Percentiles rank a stretch among this genome's conserved stretches.
phyloP scores from a whole-genome alignment of 805 yeast species.

The Metschnikowia borealis region DNA sequence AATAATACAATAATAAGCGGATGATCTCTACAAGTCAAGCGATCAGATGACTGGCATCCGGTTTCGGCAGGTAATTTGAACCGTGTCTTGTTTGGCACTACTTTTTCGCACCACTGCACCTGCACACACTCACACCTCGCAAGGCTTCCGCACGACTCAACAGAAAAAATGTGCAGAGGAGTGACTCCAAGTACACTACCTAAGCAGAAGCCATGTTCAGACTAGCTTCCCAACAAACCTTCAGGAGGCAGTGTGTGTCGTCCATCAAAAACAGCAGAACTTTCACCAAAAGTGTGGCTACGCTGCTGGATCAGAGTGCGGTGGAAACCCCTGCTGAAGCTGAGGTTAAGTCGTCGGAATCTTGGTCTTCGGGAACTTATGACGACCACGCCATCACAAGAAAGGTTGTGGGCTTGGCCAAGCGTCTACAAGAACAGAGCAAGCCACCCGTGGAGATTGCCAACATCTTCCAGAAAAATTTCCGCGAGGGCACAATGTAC shows the following conservation, averaged over 20 bases:
- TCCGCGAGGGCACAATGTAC: conserved; percentile 53
- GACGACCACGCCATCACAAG: conserved; percentile 23
- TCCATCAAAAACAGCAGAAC: background rate
- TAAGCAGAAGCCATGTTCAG: conserved; percentile 1
- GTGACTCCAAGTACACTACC: background rate
- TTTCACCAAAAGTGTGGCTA: background rate
- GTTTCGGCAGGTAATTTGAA: background rate
- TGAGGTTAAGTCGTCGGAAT: conserved; percentile 9
- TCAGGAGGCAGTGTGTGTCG: background rate
- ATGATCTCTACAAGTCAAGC: background rate
- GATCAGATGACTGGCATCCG: background rate
- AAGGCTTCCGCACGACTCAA: background rate
- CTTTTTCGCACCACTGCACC: background rate
- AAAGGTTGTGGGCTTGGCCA: conserved; percentile 34
- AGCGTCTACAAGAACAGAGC: conserved; percentile 25
- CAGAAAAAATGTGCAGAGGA: background rate
- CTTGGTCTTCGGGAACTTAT: conserved; percentile 26
- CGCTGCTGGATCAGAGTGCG: background rate
- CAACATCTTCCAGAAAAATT: conserved; percentile 38
- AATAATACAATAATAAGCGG: background rate
- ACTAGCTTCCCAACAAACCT: background rate
- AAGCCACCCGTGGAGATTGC: conserved; percentile 34
- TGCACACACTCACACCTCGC: background rate
- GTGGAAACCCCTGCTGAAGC: background rate
- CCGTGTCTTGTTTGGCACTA: background rate